phyloP scores from a whole-genome alignment of 2,329 filamentous ascomycete genomes.

The Botrytis deweyae region DNA sequence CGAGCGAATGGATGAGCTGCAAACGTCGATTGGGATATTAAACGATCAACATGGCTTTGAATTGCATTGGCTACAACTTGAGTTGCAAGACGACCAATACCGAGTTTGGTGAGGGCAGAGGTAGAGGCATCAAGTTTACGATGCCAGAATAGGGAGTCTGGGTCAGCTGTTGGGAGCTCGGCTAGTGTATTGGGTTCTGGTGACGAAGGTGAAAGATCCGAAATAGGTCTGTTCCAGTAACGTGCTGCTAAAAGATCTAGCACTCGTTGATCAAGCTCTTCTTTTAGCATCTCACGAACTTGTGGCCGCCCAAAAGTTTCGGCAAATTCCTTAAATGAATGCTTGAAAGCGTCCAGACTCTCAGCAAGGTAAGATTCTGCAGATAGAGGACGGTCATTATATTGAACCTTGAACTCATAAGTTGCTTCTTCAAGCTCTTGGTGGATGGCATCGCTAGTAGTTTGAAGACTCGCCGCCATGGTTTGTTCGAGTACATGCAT shows the following conservation, averaged over 20 bases:
- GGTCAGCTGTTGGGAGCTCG: slow-evolving; percentile 80
- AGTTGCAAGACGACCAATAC: slow-evolving; percentile 88
- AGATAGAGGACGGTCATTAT: slow-evolving; percentile 92
- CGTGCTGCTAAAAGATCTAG: slow-evolving; percentile 87
- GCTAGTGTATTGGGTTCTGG: slow-evolving; percentile 70
- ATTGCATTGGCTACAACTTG: slow-evolving; percentile 88
- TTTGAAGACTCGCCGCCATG: slow-evolving; percentile 89
- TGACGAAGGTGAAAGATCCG: slow-evolving; percentile 68
- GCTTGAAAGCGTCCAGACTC: slow-evolving; percentile 93
- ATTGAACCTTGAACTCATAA: slow-evolving; percentile 99
- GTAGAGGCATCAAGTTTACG: slow-evolving; percentile 91
- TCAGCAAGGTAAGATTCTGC: slow-evolving; percentile 97
- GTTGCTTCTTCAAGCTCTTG: slow-evolving; percentile 95
- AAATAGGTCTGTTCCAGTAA: slow-evolving; percentile 96
- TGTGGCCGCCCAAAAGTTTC: slow-evolving; percentile 86
- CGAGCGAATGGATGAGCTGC: slow-evolving; percentile 86
- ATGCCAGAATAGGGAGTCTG: slow-evolving; percentile 86
- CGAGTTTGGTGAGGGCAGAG: slow-evolving; percentile 87
- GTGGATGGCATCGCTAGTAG: slow-evolving; percentile 86
- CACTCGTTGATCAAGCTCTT: slow-evolving; percentile 90
- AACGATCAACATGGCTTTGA: slow-evolving; percentile 75
- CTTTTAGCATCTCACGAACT: slow-evolving; percentile 85
- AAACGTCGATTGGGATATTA: slow-evolving; percentile 82
- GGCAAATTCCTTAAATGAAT: slow-evolving; percentile 92
- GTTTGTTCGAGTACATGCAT: slow-evolving; percentile 97